Evolutionary conservation across 495 filamentous ascomycete genomes (phyloP).

Genomic region (Halenospora varia): DNA sequence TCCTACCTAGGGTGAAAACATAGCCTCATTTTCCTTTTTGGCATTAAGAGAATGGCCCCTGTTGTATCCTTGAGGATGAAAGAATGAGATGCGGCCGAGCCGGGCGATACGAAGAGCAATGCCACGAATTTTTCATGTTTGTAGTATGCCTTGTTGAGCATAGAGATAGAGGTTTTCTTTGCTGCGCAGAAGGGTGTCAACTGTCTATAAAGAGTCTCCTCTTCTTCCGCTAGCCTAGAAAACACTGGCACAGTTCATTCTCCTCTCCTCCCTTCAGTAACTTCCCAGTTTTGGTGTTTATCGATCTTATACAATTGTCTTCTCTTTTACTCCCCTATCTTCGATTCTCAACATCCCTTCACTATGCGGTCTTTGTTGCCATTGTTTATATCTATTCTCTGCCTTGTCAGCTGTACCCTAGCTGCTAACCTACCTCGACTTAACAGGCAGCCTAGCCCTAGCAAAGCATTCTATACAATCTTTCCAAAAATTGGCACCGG

Average conservation of each 20-base stretch:
- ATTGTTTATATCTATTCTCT: not conserved
- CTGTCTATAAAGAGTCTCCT: not conserved
- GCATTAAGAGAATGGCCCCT: not conserved
- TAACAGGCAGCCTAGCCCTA: not conserved
- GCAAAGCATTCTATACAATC: not conserved
- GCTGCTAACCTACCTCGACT: not conserved
- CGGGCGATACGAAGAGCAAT: not conserved
- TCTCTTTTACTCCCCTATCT: not conserved
- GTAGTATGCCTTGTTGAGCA: not conserved
- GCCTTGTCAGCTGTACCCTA: not conserved
- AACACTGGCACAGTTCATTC: too few species aligned
- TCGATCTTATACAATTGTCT: not conserved
- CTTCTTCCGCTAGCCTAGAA: not conserved
- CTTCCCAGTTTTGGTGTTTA: not conserved
- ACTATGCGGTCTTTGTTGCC: not conserved
- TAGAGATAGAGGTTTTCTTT: not conserved
- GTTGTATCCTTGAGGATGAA: not conserved
- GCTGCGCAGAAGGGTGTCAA: not conserved
- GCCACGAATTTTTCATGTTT: not conserved
- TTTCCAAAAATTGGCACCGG: not conserved
- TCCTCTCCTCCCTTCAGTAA: not conserved
- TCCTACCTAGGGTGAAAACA: not conserved
- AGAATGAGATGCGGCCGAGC: not conserved
- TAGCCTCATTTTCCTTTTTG: not conserved
- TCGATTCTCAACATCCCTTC: not conserved